These are phyloP conservation scores for Neopestalotiopsis rosae DNA, from an alignment of 2,329 filamentous ascomycete species.

Conservation along the genomic window DNA sequence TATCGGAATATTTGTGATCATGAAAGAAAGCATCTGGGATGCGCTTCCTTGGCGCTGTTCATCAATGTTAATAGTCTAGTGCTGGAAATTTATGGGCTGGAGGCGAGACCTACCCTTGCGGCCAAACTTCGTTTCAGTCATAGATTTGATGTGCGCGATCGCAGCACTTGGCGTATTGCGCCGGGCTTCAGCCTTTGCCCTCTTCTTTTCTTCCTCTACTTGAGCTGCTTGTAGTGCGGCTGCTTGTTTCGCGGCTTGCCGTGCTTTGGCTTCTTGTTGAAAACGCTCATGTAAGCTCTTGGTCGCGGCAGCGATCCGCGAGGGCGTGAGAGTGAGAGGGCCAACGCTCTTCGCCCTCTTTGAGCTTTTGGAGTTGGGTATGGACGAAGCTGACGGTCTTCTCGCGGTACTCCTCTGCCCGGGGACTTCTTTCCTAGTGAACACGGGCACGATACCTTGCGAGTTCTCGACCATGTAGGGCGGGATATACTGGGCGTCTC, in stretches of 20 bases:
- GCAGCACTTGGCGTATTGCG: not conserved
- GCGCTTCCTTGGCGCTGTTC: not conserved
- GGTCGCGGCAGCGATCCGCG: not conserved
- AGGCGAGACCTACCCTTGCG: not conserved
- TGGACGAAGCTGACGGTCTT: not conserved
- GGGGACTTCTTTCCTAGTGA: not conserved
- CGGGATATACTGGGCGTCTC: not conserved
- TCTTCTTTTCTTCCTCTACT: not conserved
- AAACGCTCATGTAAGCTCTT: not conserved
- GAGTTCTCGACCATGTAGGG: not conserved
- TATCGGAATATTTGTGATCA: slow-evolving; percentile 6
- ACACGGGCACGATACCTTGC: not conserved
- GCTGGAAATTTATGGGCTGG: not conserved
- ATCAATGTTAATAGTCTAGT: not conserved
- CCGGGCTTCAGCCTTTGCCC: not conserved
- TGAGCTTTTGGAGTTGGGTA: not conserved
- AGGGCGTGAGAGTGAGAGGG: not conserved
- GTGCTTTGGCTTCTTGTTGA: not conserved
- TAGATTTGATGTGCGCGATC: slow-evolving; percentile 11
- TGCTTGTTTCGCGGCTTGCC: not conserved
- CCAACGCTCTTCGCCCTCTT: not conserved
- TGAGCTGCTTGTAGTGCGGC: not conserved
- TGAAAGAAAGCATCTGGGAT: not conserved
- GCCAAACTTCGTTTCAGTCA: not conserved
- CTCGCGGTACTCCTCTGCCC: not conserved